phyloP scores from a whole-genome alignment of 495 filamentous ascomycete species.

The Aspergillus steynii region DNA sequence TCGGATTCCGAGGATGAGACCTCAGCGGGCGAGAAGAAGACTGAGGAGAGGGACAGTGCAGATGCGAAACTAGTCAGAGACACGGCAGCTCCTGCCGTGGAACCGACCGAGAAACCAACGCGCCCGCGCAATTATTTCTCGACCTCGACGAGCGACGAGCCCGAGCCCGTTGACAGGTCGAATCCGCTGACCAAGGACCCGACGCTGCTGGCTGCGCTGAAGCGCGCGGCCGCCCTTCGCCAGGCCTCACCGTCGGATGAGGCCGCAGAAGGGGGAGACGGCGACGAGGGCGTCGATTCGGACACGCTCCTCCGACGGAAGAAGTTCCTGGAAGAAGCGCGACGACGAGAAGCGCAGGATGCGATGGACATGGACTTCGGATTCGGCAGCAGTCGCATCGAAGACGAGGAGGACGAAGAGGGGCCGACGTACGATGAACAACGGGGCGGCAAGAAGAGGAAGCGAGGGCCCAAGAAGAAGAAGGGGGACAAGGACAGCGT shows the following conservation, averaged over 20 bases:
- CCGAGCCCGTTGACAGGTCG: conserved; percentile 29
- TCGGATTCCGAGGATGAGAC: conserved; percentile 52
- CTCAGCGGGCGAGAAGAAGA: conserved; percentile 15
- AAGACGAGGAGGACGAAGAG: conserved; percentile 75
- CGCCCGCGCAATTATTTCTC: conserved; percentile 47
- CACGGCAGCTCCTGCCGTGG: conserved; percentile 22
- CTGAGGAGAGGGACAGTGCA: not conserved
- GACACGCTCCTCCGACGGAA: conserved; percentile 64
- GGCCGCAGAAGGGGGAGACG: conserved; percentile 35
- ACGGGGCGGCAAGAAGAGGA: conserved; percentile 62
- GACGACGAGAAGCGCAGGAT: conserved; percentile 66
- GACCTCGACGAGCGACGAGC: conserved; percentile 34
- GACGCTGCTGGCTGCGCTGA: conserved; percentile 77
- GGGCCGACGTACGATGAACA: conserved; percentile 64
- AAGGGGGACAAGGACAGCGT: conserved; percentile 83
- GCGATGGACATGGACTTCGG: conserved; percentile 92
- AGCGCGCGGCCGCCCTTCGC: conserved; percentile 76
- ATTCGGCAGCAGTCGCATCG: conserved; percentile 82
- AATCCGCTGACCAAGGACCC: conserved; percentile 67
- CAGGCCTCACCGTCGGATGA: conserved; percentile 38
- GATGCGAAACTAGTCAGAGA: conserved; percentile 14
- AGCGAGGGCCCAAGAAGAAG: conserved; percentile 80
- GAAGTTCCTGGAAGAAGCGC: conserved; percentile 67
- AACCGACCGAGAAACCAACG: conserved; percentile 16
- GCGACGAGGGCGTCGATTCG: conserved; percentile 45